Conservation (phyloP, 805 yeast species). For the Scheffersomyces ergatensis region DNA sequence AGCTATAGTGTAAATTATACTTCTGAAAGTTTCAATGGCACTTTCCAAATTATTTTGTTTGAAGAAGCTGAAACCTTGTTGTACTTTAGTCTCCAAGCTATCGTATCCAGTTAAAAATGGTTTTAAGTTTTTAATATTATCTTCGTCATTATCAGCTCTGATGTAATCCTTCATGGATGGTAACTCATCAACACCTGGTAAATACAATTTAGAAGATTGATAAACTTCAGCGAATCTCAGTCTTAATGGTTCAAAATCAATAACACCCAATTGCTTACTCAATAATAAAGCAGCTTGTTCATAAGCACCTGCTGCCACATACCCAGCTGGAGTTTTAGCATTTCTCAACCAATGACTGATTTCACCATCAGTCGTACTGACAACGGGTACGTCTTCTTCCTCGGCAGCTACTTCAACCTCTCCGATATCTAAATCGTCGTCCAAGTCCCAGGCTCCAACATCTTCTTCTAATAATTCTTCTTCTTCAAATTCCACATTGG, state of each 20-base stretch:
- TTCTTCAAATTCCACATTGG: constrained; percentile 27
- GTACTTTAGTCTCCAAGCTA: constrained; percentile 55
- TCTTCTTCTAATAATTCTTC: constrained; percentile 40
- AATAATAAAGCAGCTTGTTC: constrained; percentile 93
- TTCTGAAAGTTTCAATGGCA: constrained; percentile 78
- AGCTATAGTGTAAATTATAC: constrained; percentile 71
- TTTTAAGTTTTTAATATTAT: constrained; percentile 40
- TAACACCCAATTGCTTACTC: constrained; percentile 84
- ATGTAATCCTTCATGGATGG: constrained; percentile 69
- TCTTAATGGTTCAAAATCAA: constrained; percentile 84
- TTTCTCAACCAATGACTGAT: constrained; percentile 80
- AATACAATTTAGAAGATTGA: constrained; percentile 70
- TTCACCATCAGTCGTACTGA: constrained; percentile 52
- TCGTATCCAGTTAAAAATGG: constrained; percentile 80
- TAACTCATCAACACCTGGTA: constrained; percentile 72
- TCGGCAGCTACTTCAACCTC: constrained; percentile 44
- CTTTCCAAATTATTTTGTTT: constrained; percentile 78
- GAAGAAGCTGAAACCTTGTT: constrained; percentile 78
- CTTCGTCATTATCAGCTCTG: constrained; percentile 62
- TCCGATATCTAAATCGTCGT: constrained; percentile 70
- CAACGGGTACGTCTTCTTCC: constrained; percentile 10
- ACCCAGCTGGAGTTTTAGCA: constrained; percentile 86
- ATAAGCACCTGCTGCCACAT: constrained; percentile 94
- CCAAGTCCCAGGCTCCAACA: constrained; percentile 78
- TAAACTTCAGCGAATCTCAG: constrained; percentile 80